Conservation (phyloP, 139 green algal species). For the Tetradesmus obliquus region DNA sequence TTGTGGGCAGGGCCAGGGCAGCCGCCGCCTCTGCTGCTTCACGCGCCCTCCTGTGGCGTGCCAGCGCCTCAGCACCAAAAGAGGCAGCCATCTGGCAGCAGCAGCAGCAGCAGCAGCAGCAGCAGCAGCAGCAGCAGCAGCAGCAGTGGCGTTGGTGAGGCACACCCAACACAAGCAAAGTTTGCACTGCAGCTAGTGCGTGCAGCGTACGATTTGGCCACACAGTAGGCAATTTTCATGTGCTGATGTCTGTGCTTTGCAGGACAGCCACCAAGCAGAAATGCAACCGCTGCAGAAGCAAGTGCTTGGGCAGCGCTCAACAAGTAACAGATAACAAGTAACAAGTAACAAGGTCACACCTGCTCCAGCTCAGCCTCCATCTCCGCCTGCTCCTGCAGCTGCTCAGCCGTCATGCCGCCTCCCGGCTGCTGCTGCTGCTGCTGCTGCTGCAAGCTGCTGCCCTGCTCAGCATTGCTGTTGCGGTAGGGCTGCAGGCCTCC, state of each 20-base stretch:
- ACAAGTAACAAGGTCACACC: too few species aligned
- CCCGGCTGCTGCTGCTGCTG: conserved; percentile 16
- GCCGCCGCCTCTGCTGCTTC: conserved; percentile 5
- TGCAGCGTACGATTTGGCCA: background rate
- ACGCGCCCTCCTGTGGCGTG: background rate
- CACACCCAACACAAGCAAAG: background rate
- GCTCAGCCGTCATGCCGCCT: conserved; percentile 21
- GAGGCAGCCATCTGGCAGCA: conserved; percentile 15
- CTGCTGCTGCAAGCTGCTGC: background rate
- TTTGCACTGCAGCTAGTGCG: background rate
- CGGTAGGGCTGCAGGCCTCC: conserved; percentile 40
- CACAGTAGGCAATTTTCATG: too few species aligned
- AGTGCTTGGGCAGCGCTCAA: too few species aligned
- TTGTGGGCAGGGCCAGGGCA: background rate
- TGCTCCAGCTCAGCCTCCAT: conserved; percentile 27
- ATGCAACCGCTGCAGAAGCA: too few species aligned
- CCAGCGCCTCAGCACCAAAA: conserved; percentile 19
- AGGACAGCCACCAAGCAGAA: too few species aligned
- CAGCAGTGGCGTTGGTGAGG: background rate
- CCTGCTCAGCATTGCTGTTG: background rate
- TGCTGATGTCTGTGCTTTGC: too few species aligned
- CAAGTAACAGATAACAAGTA: too few species aligned
- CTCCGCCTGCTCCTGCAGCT: conserved; percentile 31
- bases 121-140: background rate
- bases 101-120: background rate